Evolutionary conservation across 225 moss, liverwort and hornwort genomes (phyloP).

Genomic region (Pleurozium schreberi): DNA sequence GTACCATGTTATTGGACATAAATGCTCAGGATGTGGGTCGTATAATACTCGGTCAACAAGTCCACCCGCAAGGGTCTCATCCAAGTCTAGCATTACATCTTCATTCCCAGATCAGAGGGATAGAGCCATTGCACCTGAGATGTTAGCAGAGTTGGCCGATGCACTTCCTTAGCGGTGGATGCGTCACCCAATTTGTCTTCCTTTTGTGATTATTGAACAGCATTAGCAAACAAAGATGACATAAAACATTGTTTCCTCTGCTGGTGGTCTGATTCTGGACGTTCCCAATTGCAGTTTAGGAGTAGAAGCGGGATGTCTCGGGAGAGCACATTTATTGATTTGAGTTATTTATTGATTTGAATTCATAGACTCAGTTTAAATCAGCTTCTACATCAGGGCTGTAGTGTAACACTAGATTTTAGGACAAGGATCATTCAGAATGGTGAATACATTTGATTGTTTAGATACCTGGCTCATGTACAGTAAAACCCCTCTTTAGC

Average conservation of each 20-base stretch:
- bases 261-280: not conserved
- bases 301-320: not conserved
- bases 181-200: not conserved
- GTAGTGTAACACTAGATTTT: not conserved
- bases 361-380: not conserved
- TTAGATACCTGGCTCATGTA: not conserved
- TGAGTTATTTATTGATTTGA: not conserved
- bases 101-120: not conserved
- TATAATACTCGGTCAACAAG: constrained; percentile 57
- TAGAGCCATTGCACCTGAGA: not conserved
- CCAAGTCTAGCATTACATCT: not conserved
- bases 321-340: constrained; percentile 8
- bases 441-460: not conserved
- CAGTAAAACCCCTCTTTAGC: not conserved
- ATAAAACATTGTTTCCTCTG: constrained; percentile 3
- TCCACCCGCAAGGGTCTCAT: not conserved
- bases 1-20: constrained; percentile 78
- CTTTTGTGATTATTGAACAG: not conserved
- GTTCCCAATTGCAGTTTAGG: not conserved
- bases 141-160: not conserved
- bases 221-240: not conserved
- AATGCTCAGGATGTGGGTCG: constrained; percentile 63
- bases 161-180: not conserved
- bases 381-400: not conserved
- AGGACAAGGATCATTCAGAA: not conserved